Conservation (phyloP, 192 early-diverging fungal genomes). For the Gryganskiella cystojenkinii region DNA sequence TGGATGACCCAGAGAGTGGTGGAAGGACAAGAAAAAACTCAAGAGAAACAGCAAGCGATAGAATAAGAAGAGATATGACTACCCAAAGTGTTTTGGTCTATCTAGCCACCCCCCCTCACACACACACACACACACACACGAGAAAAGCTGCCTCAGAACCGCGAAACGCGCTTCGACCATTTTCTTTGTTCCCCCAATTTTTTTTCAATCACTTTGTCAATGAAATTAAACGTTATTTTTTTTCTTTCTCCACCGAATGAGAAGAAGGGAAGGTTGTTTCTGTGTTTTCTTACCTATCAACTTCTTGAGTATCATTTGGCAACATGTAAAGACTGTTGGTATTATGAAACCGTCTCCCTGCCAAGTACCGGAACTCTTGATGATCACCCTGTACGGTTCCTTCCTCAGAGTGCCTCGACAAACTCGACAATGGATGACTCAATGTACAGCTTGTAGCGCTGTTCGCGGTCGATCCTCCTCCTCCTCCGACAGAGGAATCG, state of each 20-base stretch:
- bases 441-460: conserved; percentile 1
- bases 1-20: too few species aligned
- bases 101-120: too few species aligned
- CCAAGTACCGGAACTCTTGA: conserved; percentile 22
- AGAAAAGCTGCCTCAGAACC: too few species aligned
- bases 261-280: neutral
- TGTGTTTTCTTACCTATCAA: conserved; percentile 29
- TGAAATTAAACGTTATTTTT: neutral
- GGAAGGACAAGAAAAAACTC: too few species aligned
- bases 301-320: conserved; percentile 46
- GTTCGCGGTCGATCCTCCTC: conserved; percentile 3
- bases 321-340: conserved; percentile 36
- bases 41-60: too few species aligned
- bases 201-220: too few species aligned
- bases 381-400: neutral
- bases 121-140: too few species aligned
- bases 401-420: conserved; percentile 23
- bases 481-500: conserved; percentile 18
- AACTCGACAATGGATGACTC: conserved; percentile 1
- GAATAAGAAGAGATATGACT: too few species aligned
- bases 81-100: too few species aligned
- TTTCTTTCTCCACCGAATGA: neutral
- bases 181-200: too few species aligned
- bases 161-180: too few species aligned
- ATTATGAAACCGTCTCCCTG: conserved; percentile 44